A percentile compares a stretch with the other conserved stretches of the same genome.
Evolutionary conservation across 345 rosid species (phyloP).

Genomic region (Noccaea caerulescens): DNA sequence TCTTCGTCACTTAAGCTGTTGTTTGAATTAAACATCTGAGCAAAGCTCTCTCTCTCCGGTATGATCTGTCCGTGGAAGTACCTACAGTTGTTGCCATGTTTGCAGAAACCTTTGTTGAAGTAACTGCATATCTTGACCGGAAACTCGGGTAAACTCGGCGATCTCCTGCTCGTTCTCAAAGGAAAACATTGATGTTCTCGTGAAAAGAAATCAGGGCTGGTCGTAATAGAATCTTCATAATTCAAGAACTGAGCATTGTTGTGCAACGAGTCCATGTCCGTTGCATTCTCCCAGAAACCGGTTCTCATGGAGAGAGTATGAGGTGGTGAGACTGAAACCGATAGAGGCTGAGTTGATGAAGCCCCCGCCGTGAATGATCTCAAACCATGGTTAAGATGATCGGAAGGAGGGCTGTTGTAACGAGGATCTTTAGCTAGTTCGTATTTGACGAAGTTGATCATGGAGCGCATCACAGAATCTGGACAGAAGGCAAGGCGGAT

Average conservation of each 20-base stretch:
- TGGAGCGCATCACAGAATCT: constrained; percentile 57
- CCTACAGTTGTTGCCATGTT: constrained; percentile 86
- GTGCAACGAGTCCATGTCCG: constrained; percentile 47
- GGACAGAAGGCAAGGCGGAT: constrained; percentile 87
- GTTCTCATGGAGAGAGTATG: constrained; percentile 31
- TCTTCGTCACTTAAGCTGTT: constrained; percentile 63
- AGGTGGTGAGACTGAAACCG: constrained; percentile 28
- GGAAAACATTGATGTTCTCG: constrained; percentile 51
- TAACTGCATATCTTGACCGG: constrained; percentile 91
- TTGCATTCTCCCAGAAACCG: constrained; percentile 60
- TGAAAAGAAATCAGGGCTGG: constrained; percentile 50
- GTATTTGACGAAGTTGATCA: constrained; percentile 69
- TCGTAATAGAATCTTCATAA: constrained; percentile 36
- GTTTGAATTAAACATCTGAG: constrained; percentile 53
- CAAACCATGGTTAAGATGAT: constrained; percentile 22
- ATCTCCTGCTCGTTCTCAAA: constrained; percentile 64
- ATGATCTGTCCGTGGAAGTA: constrained; percentile 65
- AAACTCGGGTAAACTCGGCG: constrained; percentile 82
- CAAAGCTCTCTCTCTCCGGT: constrained; percentile 56
- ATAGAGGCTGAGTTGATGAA: constrained; percentile 19
- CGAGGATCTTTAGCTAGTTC: constrained; percentile 47
- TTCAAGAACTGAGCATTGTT: constrained; percentile 52
- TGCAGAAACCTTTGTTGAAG: constrained; percentile 83
- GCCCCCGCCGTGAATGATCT: constrained; percentile 15
- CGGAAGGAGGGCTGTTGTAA: constrained; percentile 44